Evolutionary conservation across 306 rosid species (phyloP), one percentile per base, ranked within the genome.

Genomic region (Lupinus albus): DNA sequence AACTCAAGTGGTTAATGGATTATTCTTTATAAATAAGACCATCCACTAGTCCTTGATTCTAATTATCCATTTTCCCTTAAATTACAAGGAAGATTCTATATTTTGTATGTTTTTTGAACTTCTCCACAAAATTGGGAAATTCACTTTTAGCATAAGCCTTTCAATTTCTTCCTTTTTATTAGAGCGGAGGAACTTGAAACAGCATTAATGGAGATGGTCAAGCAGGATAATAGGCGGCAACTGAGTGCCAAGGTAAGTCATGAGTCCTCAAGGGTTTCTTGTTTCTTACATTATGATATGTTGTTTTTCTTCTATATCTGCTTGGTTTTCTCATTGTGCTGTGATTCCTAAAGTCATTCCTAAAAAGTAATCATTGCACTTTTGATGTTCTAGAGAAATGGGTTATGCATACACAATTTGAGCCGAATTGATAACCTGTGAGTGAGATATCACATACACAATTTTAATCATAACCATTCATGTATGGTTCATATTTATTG

Each of bases 131-230:
- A 1, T 56, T 56, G 11, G 1, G 32, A 56, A 12, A 13, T 35
- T 55, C 56, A 51, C 63, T 21, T 61, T 48, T 64, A 48, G 20
- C 36, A 59, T 70, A 72, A 17, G 18, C 58, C 51, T 44, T 61
- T 16, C 68, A 25, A 49, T 80, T 67, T 55, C 35, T 73, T 58
- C 61, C 38, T 46, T 64, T 72, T 75, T 78, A 35, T 55, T 75
- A 94, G 99, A 81, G 89, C 99, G 6, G 99, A 94, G 85, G 99
- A 94, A 78, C 84, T 94, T 78, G 99, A 94, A 82, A 90, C 96
- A 52, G 99, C 99, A 32, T 73, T 94, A 61, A 94, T 94, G 97
- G 99, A 94, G 82, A 94, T 91, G 91, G 99, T 91, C 66, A 78
- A 82, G 95, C 91, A 85, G 81, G 99, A 94, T 77, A 94, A 94